Evolutionary conservation across 2,329 filamentous ascomycete genomes (phyloP), one percentile per base, ranked within the genome.

Genomic region (Cladophialophora bantiana): DNA sequence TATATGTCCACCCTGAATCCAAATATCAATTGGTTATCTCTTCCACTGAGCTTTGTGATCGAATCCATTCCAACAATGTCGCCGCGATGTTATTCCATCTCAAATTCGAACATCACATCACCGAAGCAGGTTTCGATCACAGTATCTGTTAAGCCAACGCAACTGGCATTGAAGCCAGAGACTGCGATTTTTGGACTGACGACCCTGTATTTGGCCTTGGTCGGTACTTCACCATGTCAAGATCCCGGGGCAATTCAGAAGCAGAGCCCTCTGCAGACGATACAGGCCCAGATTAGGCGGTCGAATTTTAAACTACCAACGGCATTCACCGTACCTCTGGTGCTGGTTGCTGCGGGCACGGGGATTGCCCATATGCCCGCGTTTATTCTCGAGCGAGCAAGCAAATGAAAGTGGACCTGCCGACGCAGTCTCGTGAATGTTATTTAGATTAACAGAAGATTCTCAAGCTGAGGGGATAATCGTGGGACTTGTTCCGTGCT

Each of bases 321-420:
- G 31, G 62, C 62, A 12, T 61, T 53, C 12, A 64, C 36, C n/a
- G 79, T 75, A 1, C 71, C 72, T 2, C 40, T 74, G 20, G 70
- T 74, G 13, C 65, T 74, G 58, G 65, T 75, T 12, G 72, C 66
- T 4, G 68, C 73, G n/a, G 73, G 73, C 10, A 74, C 72, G 13
- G 74, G 74, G 7, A 70, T 75, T 36, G 73, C 74, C 3, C 74
- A 73, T 3, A 73, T 75, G 62, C 68, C 72, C 15, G 74, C 61
- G 6, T 75, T 75, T 61, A 38, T 74, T 7, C 64, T 72, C 32
- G 74, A 75, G 61, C 68, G 72, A 31, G 63, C 66, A 26, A 26
- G 26, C 26, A 26, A 26, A 26, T 3, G 2, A 3, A 3, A 3
- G 3, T 26, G 26, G 26, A 26, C 26, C 2, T 26, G 26, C 26